These are phyloP conservation scores for Sporothrix phasma DNA, from an alignment of 2,329 filamentous ascomycete species.

Conservation along the genomic window DNA sequence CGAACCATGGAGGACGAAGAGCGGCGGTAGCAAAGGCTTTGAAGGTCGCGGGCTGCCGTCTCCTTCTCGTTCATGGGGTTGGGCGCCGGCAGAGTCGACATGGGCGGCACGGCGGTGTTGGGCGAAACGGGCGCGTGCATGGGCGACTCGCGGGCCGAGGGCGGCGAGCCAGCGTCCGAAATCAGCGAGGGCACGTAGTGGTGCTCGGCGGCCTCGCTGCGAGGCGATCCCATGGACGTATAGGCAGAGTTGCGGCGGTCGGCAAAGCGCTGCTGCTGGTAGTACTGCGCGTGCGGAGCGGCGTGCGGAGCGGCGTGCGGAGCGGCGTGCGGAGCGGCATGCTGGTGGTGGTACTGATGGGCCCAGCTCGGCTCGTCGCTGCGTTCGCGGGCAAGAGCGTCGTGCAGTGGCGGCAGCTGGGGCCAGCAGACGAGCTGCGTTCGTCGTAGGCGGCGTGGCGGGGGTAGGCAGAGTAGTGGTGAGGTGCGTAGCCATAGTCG, in stretches of 20 bases:
- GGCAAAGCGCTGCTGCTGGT: neutral
- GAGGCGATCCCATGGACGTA: slow-evolving; percentile 35
- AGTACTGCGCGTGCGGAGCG: neutral
- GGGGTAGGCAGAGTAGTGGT: neutral
- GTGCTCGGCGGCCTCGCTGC: slow-evolving; percentile 42
- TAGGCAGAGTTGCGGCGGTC: slow-evolving; percentile 5
- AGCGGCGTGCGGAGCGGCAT: neutral
- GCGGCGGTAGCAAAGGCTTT: neutral
- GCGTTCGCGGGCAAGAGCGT: neutral
- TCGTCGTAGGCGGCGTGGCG: neutral
- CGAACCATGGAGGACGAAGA: neutral
- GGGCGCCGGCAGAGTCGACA: neutral
- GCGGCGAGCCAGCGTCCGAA: slow-evolving; percentile 54
- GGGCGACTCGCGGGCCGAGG: slow-evolving; percentile 39
- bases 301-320: too few species aligned
- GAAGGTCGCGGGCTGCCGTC: neutral
- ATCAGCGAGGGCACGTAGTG: slow-evolving; percentile 54
- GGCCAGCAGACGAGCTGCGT: neutral
- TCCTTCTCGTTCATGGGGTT: neutral
- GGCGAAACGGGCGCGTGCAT: slow-evolving; percentile 26
- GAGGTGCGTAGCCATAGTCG: slow-evolving; percentile 12
- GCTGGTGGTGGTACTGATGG: neutral
- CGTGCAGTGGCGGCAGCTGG: neutral
- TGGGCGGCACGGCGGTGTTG: neutral
- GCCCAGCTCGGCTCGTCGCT: neutral